Conservation (phyloP, 495 filamentous ascomycete species). For the Tuber borchii region DNA sequence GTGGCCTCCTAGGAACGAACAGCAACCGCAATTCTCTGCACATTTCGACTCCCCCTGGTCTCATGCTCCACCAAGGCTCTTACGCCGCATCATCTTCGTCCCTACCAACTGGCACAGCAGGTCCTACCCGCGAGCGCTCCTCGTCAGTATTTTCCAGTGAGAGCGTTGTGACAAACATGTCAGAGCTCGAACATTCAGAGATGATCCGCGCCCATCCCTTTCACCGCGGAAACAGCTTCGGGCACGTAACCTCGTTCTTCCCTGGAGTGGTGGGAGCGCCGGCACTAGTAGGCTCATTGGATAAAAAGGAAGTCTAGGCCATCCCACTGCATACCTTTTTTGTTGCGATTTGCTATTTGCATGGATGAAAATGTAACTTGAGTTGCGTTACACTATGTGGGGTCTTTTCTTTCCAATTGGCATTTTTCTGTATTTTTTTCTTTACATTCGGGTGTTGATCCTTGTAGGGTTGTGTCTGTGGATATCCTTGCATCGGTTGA, state of each 20-base stretch:
- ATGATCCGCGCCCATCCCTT: constrained; percentile 20
- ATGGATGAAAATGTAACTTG: background rate
- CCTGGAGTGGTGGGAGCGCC: background rate
- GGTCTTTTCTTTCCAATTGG: background rate
- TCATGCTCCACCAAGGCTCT: constrained; percentile 21
- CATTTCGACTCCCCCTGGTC: constrained; percentile 31
- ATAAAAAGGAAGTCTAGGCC: background rate
- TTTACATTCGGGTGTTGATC: background rate
- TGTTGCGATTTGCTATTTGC: background rate
- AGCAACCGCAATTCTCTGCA: constrained; percentile 33
- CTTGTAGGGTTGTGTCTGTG: constrained; percentile 1
- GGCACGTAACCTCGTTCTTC: background rate
- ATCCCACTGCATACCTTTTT: background rate
- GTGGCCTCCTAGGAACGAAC: constrained; percentile 16
- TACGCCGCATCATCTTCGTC: constrained; percentile 16
- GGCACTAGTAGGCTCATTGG: background rate
- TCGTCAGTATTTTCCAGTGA: constrained; percentile 38
- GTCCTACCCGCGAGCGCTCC: constrained; percentile 32
- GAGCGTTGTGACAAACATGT: constrained; percentile 40
- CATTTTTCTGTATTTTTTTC: background rate
- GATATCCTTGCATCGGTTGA: constrained; percentile 5
- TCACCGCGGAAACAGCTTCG: constrained; percentile 7
- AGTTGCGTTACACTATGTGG: background rate
- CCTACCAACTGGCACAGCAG: background rate
- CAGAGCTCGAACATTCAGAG: constrained; percentile 33